Evolutionary conservation across 2,329 filamentous ascomycete species (phyloP), one percentile per base, ranked within the genome.

Genomic region (Exophiala mesophila): DNA sequence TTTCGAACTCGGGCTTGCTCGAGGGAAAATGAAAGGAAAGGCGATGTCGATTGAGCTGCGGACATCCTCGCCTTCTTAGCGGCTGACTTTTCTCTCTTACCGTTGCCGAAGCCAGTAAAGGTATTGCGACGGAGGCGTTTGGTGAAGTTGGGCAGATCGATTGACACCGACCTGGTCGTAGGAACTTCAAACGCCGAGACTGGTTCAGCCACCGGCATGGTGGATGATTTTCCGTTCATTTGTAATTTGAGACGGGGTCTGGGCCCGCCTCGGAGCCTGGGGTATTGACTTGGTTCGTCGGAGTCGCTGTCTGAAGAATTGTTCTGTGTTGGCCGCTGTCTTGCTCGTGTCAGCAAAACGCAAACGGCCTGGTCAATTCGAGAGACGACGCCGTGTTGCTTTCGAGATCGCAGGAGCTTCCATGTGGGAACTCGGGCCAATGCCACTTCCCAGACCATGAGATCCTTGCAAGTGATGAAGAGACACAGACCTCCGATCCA

Each of bases 401-500:
- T 42, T 15, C 45, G 45, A 36, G 23, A 35, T 18, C 39, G 38
- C 17, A 48, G 24, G 19, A 97, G 89, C 31, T 89, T 85, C 88
- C 90, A 96, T 55, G 81, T 88, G 2, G 92, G 92, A 13, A 97
- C 86, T 44, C 90, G 77, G 37, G 90, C 89, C 47, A 98, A 69
- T 18, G 83, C 77, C 39, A 97, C 83, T 33, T 86, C 88, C 85
- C 87, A 94, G 55, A 75, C 76, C 24, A 97, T 77, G 9, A 92
- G 77, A 20, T 80, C 74, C 20, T 79, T 78, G 59, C 88, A 94
- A 4, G 78, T 68, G 3, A 90, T 66, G 39, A 95, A 78, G 12
- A 94, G 63, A 33, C 78, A 75, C 20, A 96, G 63, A 1, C 89
- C 88, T n/a, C 90, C 82, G 32, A 82, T 72, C 85, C 86, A 95